phyloP scores from a whole-genome alignment of 345 rosid species.

The Lepidium sativum region DNA sequence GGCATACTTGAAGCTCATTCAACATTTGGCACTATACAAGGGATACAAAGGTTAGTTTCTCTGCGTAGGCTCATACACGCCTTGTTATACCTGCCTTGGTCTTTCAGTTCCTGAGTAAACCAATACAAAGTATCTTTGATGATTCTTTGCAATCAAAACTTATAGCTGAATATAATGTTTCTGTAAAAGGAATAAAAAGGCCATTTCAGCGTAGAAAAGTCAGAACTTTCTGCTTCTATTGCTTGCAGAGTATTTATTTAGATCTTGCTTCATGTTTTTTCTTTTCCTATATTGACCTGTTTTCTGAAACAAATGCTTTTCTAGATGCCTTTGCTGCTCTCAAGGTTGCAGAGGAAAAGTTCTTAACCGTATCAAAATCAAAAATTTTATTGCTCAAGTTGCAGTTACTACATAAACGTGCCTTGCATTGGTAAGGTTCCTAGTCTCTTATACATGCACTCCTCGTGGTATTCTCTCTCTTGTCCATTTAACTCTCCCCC shows the following conservation, averaged over 20 bases:
- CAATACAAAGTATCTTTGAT: background rate
- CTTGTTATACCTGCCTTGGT: background rate
- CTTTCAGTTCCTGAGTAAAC: background rate
- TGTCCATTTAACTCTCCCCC: background rate
- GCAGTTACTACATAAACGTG: slow-evolving; percentile 83
- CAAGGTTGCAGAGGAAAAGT: slow-evolving; percentile 69
- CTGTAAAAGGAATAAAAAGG: background rate
- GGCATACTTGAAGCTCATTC: slow-evolving; percentile 85
- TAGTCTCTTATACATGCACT: slow-evolving; percentile 8
- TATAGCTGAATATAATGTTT: background rate
- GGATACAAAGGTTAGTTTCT: slow-evolving; percentile 77
- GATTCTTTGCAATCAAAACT: background rate
- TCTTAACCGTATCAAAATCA: slow-evolving; percentile 67
- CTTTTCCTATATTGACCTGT: background rate
- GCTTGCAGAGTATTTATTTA: background rate
- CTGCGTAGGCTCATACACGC: slow-evolving; percentile 14
- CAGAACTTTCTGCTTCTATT: background rate
- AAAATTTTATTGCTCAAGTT: slow-evolving; percentile 66
- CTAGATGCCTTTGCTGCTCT: slow-evolving; percentile 90
- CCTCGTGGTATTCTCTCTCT: background rate
- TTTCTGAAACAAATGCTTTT: slow-evolving; percentile 14
- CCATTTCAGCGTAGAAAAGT: background rate
- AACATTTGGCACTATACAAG: slow-evolving; percentile 70
- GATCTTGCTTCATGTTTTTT: background rate
- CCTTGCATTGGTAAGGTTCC: slow-evolving; percentile 71